Evolutionary conservation across 2,329 filamentous ascomycete genomes (phyloP), one percentile per base, ranked within the genome.

Genomic region (Phyllosticta ampelicida): DNA sequence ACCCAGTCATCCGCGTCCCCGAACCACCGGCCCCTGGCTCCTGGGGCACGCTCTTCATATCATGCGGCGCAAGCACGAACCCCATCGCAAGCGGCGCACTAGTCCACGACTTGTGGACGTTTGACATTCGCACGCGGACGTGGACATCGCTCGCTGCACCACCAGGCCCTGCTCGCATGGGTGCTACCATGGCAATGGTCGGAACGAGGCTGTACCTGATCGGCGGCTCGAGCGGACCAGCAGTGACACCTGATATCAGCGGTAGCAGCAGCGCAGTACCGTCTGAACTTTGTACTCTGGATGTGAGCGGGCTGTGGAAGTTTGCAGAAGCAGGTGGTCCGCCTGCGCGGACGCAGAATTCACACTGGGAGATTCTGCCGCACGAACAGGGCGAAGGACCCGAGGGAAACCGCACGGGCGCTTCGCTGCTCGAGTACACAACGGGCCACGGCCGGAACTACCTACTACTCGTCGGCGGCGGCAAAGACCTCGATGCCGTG

Each of bases 361-460:
- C 65, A 52, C 67, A 68, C 3, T 71, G 71, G 70, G 57, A 62
- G 6, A 70, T 66, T 67, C 63, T 71, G 48, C 65, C 23, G 48
- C 55, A 48, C 28, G 74, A 9, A 62, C 58, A 49, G 44, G 57
- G 28, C 8, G 51, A n/a, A 0, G 74, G 73, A 0, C 79, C 79
- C 1, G 69, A 68, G 26, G 36, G 36, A 6, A 69, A 73, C 9
- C 72, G 78, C 3, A 70, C 67, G 3, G 72, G 73, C 13, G 74
- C 75, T 1, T 75, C 73, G 1, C 64, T 82, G 9, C 63, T 77
- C 2, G 73, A 74, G 9, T 65, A 82, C 9, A 75, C 74, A 0
- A 80, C 78, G 0, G 79, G 79, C 9, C 76, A 78, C 60, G 79
- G 79, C 5, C 73, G 80, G 9, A 70, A 77, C 48, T 82, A 80